Evolutionary conservation across 1,284 basidiomycete species (phyloP).

Genomic region (Athelia sp.): DNA sequence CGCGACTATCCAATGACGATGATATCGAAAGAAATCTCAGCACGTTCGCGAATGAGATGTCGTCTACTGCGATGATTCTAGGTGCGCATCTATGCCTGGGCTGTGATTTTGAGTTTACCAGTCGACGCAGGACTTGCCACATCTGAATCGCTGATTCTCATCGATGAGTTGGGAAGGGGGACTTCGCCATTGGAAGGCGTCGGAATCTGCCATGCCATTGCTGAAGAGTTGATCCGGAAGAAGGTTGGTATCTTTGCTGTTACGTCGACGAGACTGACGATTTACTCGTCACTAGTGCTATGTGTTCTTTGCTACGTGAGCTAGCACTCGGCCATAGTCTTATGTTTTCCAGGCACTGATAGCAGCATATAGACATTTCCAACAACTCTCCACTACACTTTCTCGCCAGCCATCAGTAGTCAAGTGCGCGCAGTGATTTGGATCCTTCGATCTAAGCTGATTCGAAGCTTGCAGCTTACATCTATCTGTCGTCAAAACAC

Average conservation of each 20-base stretch:
- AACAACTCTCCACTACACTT: constrained; percentile 65
- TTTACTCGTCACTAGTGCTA: constrained; percentile 65
- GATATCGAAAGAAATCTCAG: constrained; percentile 84
- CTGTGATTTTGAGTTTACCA: background rate
- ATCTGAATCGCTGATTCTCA: constrained; percentile 66
- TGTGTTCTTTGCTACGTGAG: constrained; percentile 87
- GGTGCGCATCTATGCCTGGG: constrained; percentile 32
- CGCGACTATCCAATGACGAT: constrained; percentile 89
- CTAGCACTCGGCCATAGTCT: too few relatives aligned
- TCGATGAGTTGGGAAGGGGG: constrained; percentile 90
- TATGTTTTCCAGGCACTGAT: too few relatives aligned
- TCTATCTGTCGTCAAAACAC: constrained; percentile 67
- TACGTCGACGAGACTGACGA: too few relatives aligned
- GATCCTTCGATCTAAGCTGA: constrained; percentile 14
- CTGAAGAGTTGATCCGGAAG: constrained; percentile 74
- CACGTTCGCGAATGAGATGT: constrained; percentile 93
- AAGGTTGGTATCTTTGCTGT: too few relatives aligned
- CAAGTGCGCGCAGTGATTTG: constrained; percentile 48
- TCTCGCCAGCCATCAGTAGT: constrained; percentile 67
- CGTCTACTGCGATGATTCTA: constrained; percentile 83
- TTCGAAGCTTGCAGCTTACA: constrained; percentile 55
- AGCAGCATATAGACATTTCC: constrained; percentile 53
- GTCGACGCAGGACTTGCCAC: constrained; percentile 66
- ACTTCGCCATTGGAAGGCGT: constrained; percentile 85
- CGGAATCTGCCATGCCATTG: constrained; percentile 89